Evolutionary conservation across 2,329 filamentous ascomycete genomes (phyloP).

Genomic region (Cladophialophora immunda): DNA sequence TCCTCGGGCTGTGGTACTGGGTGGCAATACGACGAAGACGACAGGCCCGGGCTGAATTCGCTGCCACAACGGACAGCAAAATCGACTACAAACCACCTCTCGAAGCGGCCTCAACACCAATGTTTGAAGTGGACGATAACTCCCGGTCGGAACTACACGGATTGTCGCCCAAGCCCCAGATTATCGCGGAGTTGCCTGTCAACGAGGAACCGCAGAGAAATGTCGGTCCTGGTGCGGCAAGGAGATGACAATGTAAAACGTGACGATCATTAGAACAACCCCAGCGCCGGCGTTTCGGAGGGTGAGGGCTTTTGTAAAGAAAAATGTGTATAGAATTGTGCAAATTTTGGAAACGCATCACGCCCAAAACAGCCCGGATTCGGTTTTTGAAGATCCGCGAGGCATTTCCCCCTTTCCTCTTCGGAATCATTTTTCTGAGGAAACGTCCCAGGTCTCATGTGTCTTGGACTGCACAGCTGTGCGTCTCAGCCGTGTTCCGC

Average conservation of each 20-base stretch:
- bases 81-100: neutral
- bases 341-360: neutral
- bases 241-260: neutral
- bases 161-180: conserved; percentile 21
- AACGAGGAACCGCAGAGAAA: neutral
- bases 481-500: too few relatives aligned
- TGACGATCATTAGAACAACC: neutral
- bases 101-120: conserved; percentile 4
- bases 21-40: conserved; percentile 8
- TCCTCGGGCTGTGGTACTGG: conserved; percentile 16
- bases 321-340: too few relatives aligned
- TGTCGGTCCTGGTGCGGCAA: neutral
- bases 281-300: neutral
- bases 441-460: neutral
- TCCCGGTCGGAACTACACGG: conserved; percentile 18
- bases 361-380: neutral
- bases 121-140: conserved; percentile 18
- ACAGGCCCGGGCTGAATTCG: neutral
- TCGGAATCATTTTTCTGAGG: too few relatives aligned
- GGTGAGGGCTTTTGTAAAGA: too few relatives aligned
- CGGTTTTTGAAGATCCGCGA: neutral
- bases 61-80: neutral
- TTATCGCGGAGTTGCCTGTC: conserved; percentile 29
- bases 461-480: neutral
- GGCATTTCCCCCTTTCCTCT: neutral